Evolutionary conservation across 176 grass and related monocot species (phyloP), one percentile per base, ranked within the genome.

Genomic region (Aechmea fasciata): DNA sequence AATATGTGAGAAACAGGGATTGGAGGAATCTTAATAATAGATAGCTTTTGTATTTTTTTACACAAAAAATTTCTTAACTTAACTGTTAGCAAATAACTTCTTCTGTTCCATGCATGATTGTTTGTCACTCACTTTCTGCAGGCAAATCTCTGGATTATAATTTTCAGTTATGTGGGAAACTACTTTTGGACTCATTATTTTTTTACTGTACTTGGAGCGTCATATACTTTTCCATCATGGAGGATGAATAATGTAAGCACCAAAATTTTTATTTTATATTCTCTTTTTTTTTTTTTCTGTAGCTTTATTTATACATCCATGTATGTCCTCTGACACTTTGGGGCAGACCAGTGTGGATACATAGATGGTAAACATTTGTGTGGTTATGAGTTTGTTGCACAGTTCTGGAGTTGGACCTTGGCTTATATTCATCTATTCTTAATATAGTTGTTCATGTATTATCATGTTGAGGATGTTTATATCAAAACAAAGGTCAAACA

Each of bases 171-270:
- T 85, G 93, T 96, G 63, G 93, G 93, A 64, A 96, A 96, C 65
- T 96, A 96, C 81, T 96, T 96, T 74, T 96, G 93, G 93, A 96
- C 93, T 48, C 93, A 96, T 82, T 96, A 96, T 72, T 96, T 96
- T 75, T 96, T 96, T 83, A 87, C 86, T 28, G 89, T 96, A 77
- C 89, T 96, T 75, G 88, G 93, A 7, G 86, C 93, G 0, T 96
- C 93, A 4, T 96, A 96, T 73, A 96, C 93, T 75, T 96, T 96
- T 68, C 93, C 93, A 81, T 96, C 93, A 77, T 96, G 88, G 88
- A 88, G 84, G 47, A 96, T 96, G 93, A 92, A 96, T 78, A 96
- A 92, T 79, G 93, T 96, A 96, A 90, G 81, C 41, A 61, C 63
- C 68, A 14, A 47, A 66, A 50, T n/a, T 23, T 54, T 33, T 75